Conservation (phyloP, 2,329 filamentous ascomycete genomes). For the Epicoccum sorghinum region DNA sequence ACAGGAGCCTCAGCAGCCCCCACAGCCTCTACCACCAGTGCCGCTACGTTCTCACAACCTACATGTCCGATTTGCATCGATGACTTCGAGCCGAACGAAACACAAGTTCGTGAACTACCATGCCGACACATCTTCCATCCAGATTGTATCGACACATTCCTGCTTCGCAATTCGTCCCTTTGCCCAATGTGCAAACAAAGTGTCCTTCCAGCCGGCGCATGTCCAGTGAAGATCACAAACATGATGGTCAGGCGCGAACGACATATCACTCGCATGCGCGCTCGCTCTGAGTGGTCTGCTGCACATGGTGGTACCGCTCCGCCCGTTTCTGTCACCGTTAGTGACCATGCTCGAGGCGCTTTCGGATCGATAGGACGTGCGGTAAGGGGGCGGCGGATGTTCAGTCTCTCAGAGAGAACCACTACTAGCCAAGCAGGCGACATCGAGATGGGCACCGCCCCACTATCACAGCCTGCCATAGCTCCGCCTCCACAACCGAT, state of each 20-base stretch:
- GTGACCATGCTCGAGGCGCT: conserved; percentile 6
- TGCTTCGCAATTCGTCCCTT: conserved; percentile 78
- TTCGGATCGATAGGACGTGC: conserved; percentile 35
- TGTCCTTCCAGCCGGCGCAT: conserved; percentile 71
- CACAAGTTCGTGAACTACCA: conserved; percentile 81
- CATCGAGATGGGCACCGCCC: conserved; percentile 38
- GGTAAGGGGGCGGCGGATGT: conserved; percentile 36
- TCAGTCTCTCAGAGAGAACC: conserved; percentile 36
- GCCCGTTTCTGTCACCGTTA: not conserved
- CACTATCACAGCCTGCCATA: not conserved
- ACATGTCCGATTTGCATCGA: conserved; percentile 91
- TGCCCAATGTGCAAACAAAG: conserved; percentile 91
- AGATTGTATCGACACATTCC: conserved; percentile 86
- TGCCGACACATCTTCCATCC: conserved; percentile 95
- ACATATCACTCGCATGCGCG: conserved; percentile 66
- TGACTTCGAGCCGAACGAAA: conserved; percentile 71
- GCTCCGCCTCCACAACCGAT: not conserved
- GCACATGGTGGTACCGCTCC: not conserved
- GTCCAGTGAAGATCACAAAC: conserved; percentile 66
- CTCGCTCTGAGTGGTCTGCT: conserved; percentile 44
- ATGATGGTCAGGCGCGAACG: conserved; percentile 84
- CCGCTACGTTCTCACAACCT: conserved; percentile 64
- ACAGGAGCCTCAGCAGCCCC: conserved; percentile 24
- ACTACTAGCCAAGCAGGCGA: conserved; percentile 26
- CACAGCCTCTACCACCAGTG: conserved; percentile 15